Evolutionary conservation across 768 basidiomycete species (phyloP).

Genomic region (Suillus sp.): DNA sequence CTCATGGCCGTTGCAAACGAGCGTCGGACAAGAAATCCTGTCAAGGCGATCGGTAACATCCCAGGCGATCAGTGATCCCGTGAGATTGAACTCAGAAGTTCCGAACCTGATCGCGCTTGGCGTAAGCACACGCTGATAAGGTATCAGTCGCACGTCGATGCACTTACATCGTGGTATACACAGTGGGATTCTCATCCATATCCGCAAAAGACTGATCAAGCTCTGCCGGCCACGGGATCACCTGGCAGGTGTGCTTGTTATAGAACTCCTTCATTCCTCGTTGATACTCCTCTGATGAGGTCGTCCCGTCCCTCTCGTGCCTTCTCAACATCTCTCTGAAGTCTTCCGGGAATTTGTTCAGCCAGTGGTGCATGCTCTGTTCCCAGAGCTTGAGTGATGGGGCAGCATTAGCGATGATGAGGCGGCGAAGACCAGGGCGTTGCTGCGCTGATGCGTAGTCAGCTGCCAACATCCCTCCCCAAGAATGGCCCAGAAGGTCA

Average conservation of each 20-base stretch:
- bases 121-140: neutral
- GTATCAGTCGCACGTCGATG: conserved; percentile 8
- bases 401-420: conserved; percentile 37
- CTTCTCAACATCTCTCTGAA: conserved; percentile 30
- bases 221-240: conserved; percentile 38
- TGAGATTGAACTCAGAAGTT: conserved; percentile 41
- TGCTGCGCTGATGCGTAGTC: conserved; percentile 41
- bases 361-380: conserved; percentile 26
- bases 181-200: conserved; percentile 33
- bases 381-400: conserved; percentile 34
- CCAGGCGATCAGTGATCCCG: conserved; percentile 49
- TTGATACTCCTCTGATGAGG: conserved; percentile 36
- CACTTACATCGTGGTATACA: conserved; percentile 35
- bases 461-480: conserved; percentile 55
- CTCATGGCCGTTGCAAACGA: conserved; percentile 41
- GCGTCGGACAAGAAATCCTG: conserved; percentile 40
- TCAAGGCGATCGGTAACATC: conserved; percentile 44
- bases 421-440: conserved; percentile 39
- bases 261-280: conserved; percentile 32
- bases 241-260: conserved; percentile 35
- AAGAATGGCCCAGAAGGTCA: conserved; percentile 55
- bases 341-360: conserved; percentile 30
- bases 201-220: conserved; percentile 28
- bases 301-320: conserved; percentile 37
- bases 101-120: conserved; percentile 16